phyloP scores from a whole-genome alignment of 352 stramenopile species.

The Pythium insidiosum region DNA sequence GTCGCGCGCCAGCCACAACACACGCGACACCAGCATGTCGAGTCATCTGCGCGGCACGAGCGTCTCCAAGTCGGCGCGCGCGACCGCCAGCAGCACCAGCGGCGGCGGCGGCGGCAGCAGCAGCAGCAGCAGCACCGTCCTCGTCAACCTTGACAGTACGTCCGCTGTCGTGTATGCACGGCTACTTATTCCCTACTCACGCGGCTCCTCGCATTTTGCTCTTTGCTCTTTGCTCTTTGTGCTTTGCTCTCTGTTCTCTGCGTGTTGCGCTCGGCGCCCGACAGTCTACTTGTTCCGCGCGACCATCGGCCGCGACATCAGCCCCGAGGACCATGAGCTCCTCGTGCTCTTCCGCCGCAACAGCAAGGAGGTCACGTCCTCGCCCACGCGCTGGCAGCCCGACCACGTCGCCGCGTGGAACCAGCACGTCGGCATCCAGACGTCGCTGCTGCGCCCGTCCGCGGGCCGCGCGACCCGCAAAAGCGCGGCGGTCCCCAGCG shows the following conservation, averaged over 20 bases:
- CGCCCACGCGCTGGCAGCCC: constrained; percentile 51
- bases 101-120: constrained; percentile 1
- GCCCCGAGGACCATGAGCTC: constrained; percentile 56
- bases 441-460: constrained; percentile 54
- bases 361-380: constrained; percentile 68
- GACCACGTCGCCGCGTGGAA: constrained; percentile 74
- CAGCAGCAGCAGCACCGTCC: constrained; percentile 31
- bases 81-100: constrained; percentile 7
- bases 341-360: constrained; percentile 81
- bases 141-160: constrained; percentile 71
- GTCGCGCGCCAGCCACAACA: too few relatives aligned
- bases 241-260: too few relatives aligned
- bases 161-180: too few relatives aligned
- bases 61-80: too few relatives aligned
- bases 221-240: too few relatives aligned
- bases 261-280: too few relatives aligned
- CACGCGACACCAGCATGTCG: too few relatives aligned
- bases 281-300: constrained; percentile 60
- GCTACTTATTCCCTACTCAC: too few relatives aligned
- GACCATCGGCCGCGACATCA: constrained; percentile 71
- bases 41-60: too few relatives aligned
- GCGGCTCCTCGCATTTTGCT: too few relatives aligned
- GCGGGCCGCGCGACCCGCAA: too few relatives aligned
- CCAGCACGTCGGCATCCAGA: constrained; percentile 72
- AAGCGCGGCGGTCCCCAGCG: constrained; percentile 3